phyloP scores from a whole-genome alignment of 192 early-diverging fungal genomes.

The Coemansia sp. region DNA sequence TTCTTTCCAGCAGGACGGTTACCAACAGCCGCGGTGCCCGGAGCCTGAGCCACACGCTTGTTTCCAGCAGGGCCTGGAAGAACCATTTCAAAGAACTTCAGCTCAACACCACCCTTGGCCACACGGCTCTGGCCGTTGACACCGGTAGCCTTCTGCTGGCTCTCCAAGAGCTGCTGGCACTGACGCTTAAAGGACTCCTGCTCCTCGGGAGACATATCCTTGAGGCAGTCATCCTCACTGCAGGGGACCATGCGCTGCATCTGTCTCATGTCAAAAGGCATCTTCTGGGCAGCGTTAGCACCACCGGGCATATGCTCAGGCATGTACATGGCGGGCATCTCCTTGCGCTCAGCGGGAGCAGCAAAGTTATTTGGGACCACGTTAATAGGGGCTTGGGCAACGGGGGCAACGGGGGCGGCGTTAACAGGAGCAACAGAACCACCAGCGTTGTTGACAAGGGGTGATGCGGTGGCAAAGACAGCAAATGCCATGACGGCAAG shows the following conservation, averaged over 20 bases:
- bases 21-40: no score
- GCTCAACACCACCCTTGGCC: slow-evolving; percentile 9
- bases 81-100: slow-evolving; percentile 35
- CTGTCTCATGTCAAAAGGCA: slow-evolving; percentile 3
- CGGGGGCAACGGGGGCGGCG: slow-evolving; percentile 5
- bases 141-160: slow-evolving; percentile 11
- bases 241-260: slow-evolving; percentile 29
- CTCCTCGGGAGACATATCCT: slow-evolving; percentile 34
- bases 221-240: slow-evolving; percentile 36
- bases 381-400: slow-evolving; percentile 5
- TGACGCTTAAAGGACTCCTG: slow-evolving; percentile 30
- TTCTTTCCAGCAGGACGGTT: slow-evolving; percentile 5
- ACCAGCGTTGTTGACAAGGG: slow-evolving; percentile 11
- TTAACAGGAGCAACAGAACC: slow-evolving; percentile 9
- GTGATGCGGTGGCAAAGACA: slow-evolving; percentile 36
- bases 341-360: slow-evolving; percentile 10
- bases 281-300: slow-evolving; percentile 2
- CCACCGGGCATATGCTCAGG: slow-evolving; percentile 15
- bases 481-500: slow-evolving; percentile 43
- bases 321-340: slow-evolving; percentile 9
- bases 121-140: slow-evolving; percentile 33
- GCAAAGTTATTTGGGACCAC: background rate
- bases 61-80: slow-evolving; percentile 11
- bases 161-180: slow-evolving; percentile 26
- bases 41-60: slow-evolving; percentile 9